phyloP scores from a whole-genome alignment of 2,329 filamentous ascomycete species.

The Aspergillus felis region DNA sequence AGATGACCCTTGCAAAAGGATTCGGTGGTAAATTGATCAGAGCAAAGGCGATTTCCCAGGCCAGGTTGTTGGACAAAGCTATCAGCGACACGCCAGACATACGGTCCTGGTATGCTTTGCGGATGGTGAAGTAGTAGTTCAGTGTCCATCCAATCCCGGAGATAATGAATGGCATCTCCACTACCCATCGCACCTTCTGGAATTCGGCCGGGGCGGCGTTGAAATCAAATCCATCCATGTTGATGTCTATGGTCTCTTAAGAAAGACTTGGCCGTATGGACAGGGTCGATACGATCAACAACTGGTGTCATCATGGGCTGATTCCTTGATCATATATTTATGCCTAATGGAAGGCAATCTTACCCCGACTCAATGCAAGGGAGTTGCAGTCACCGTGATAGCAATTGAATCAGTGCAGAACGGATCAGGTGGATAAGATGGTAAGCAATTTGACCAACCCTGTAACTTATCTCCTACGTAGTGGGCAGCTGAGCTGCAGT shows the following conservation, averaged over 20 bases:
- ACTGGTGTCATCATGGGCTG: neutral
- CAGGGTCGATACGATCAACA: neutral
- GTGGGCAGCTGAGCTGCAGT: neutral
- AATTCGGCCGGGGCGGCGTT: neutral
- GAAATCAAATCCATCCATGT: slow-evolving; percentile 5
- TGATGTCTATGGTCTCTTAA: neutral
- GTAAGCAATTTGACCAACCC: neutral
- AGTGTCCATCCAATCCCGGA: slow-evolving; percentile 1
- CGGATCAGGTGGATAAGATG: neutral
- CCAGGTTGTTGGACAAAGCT: slow-evolving; percentile 1
- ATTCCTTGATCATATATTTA: neutral
- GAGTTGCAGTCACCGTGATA: neutral
- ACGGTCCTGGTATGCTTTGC: neutral
- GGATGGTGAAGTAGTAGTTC: slow-evolving; percentile 4
- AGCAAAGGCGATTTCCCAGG: slow-evolving; percentile 3
- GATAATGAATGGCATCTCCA: neutral
- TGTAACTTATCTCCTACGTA: neutral
- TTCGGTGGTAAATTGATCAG: neutral
- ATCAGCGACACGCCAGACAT: slow-evolving; percentile 2
- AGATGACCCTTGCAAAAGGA: neutral
- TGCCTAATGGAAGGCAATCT: neutral
- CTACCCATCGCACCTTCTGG: neutral
- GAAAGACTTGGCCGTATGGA: neutral
- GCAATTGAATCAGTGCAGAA: neutral
- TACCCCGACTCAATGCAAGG: neutral